A percentile compares a stretch with the other conserved stretches of the same genome.
Conservation (phyloP, 371 early-diverging fungal species). For the Zychaea mexicana region DNA sequence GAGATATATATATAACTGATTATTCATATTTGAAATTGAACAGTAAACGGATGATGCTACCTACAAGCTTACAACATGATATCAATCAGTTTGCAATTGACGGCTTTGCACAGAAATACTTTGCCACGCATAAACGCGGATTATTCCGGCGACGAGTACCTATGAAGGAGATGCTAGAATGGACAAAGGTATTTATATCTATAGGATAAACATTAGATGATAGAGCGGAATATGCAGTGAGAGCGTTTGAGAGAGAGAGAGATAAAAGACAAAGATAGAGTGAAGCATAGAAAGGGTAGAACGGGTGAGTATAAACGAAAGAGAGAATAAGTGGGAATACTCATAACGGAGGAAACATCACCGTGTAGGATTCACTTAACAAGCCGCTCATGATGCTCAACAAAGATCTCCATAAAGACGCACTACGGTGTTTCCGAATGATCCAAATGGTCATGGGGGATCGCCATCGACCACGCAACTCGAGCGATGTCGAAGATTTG, state of each 20-base stretch:
- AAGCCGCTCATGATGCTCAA: slow-evolving; percentile 83
- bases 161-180: slow-evolving; percentile 83
- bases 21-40: too few species aligned
- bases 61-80: slow-evolving; percentile 68
- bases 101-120: slow-evolving; percentile 91
- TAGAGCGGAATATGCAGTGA: neutral
- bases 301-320: too few species aligned
- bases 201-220: too few species aligned
- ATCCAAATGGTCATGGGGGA: slow-evolving; percentile 90
- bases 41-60: slow-evolving; percentile 30
- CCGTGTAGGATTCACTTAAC: slow-evolving; percentile 62
- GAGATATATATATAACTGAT: neutral
- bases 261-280: neutral
- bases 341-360: too few species aligned
- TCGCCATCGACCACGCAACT: slow-evolving; percentile 36
- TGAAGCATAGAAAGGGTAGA: too few species aligned
- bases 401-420: slow-evolving; percentile 82
- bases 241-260: neutral
- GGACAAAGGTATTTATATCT: slow-evolving; percentile 59
- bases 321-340: too few species aligned
- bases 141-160: slow-evolving; percentile 84
- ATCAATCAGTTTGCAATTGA: slow-evolving; percentile 86
- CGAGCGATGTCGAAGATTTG: slow-evolving; percentile 58
- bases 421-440: slow-evolving; percentile 80
- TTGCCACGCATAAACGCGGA: slow-evolving; percentile 88